phyloP scores from a whole-genome alignment of 495 filamentous ascomycete genomes.

The Penicillium ochrochloron region DNA sequence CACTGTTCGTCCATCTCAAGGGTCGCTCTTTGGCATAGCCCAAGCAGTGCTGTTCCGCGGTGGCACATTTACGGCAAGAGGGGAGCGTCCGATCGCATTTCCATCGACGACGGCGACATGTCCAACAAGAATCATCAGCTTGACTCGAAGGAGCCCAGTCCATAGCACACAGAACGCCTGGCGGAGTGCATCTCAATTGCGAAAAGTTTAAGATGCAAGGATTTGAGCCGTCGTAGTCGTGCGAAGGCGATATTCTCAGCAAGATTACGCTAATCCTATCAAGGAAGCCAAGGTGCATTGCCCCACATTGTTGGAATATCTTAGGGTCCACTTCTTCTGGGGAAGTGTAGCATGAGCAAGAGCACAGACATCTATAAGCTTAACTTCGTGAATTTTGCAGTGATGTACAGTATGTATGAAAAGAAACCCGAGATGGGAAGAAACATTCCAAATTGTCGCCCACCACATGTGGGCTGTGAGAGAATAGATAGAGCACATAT shows the following conservation, averaged over 20 bases:
- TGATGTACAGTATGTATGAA: neutral
- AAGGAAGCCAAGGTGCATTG: slow-evolving; percentile 12
- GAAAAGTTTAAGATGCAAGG: neutral
- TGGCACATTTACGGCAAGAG: slow-evolving; percentile 19
- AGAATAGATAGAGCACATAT: neutral
- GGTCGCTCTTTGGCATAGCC: slow-evolving; percentile 24
- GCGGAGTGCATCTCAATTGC: neutral
- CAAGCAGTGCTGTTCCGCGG: slow-evolving; percentile 13
- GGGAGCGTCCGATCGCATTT: slow-evolving; percentile 30
- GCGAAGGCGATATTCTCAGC: neutral
- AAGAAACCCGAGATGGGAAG: neutral
- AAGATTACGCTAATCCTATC: slow-evolving; percentile 7
- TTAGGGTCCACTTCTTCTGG: neutral
- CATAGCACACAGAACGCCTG: neutral
- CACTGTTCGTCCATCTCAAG: slow-evolving; percentile 28
- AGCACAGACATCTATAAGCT: neutral
- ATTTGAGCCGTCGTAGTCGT: neutral
- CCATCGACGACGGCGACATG: slow-evolving; percentile 27
- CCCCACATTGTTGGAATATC: neutral
- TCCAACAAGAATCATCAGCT: slow-evolving; percentile 23
- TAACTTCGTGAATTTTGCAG: neutral
- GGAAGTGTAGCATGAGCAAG: neutral
- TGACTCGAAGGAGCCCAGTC: neutral
- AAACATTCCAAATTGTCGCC: neutral
- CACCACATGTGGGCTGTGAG: too few relatives aligned